These are phyloP conservation scores for Penicillium sp. DNA, from an alignment of 2,329 filamentous ascomycete species.

Conservation along the genomic window DNA sequence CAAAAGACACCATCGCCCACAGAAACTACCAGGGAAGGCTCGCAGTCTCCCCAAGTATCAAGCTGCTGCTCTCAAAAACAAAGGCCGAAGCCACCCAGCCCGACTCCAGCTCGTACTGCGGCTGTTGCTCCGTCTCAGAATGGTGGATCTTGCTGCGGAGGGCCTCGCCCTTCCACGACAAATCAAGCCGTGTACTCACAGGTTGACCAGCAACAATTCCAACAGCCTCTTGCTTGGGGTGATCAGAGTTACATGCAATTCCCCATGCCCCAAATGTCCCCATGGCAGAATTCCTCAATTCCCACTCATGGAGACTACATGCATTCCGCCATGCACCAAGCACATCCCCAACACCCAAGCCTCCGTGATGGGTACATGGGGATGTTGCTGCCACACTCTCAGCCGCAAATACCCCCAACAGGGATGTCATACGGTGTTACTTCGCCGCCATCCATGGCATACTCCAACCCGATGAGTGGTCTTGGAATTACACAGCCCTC, in stretches of 20 bases:
- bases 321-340: constrained; percentile 3
- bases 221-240: constrained; percentile 13
- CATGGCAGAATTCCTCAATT: constrained; percentile 24
- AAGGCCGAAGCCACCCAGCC: constrained; percentile 10
- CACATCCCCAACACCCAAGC: neutral
- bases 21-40: neutral
- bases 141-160: constrained; percentile 31
- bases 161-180: constrained; percentile 5
- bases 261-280: constrained; percentile 14
- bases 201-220: neutral
- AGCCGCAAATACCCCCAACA: neutral
- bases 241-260: constrained; percentile 16
- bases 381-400: neutral
- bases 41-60: constrained; percentile 6
- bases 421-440: constrained; percentile 8
- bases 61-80: constrained; percentile 28
- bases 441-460: constrained; percentile 10
- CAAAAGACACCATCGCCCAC: neutral
- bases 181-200: neutral
- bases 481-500: constrained; percentile 17
- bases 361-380: neutral
- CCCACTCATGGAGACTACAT: constrained; percentile 15
- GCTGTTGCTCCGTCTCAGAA: neutral
- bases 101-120: neutral
- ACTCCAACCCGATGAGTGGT: constrained; percentile 15